A percentile compares a stretch with the other conserved stretches of the same genome.
Conservation (phyloP, 345 rosid species). For the Angophora floribunda region DNA sequence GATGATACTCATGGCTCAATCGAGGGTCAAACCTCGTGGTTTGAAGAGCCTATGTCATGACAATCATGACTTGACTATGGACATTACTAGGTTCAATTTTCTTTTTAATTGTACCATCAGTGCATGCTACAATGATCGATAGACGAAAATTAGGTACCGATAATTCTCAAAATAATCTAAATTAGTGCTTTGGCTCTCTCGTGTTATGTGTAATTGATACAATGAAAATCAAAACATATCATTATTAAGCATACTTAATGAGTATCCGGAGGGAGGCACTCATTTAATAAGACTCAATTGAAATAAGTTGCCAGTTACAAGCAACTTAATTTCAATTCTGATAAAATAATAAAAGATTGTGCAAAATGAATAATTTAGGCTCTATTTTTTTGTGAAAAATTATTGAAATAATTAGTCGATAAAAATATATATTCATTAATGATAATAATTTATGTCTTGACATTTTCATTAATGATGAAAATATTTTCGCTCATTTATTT, state of each 20-base stretch:
- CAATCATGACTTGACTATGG: background rate
- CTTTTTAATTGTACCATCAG: background rate
- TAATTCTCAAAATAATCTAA: background rate
- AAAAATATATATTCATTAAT: no score
- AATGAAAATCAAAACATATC: background rate
- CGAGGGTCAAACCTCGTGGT: background rate
- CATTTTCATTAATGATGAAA: no score
- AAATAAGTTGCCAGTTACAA: fast-evolving
- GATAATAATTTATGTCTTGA: no score
- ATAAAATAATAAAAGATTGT: background rate
- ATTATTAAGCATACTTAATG: background rate
- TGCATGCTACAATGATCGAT: background rate
- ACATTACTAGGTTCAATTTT: background rate
- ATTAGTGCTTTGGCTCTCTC: background rate
- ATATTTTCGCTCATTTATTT: no score
- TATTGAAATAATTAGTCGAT: background rate
- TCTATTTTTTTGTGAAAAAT: fast-evolving
- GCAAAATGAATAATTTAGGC: background rate
- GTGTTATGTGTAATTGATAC: background rate
- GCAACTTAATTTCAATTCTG: background rate
- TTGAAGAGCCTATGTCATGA: background rate
- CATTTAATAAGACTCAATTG: background rate
- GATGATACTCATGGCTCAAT: background rate
- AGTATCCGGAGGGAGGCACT: fast-evolving
- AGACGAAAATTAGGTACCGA: background rate